These are phyloP conservation scores for Peziza echinospora DNA, from an alignment of 495 filamentous ascomycete genomes.

Conservation along the genomic window DNA sequence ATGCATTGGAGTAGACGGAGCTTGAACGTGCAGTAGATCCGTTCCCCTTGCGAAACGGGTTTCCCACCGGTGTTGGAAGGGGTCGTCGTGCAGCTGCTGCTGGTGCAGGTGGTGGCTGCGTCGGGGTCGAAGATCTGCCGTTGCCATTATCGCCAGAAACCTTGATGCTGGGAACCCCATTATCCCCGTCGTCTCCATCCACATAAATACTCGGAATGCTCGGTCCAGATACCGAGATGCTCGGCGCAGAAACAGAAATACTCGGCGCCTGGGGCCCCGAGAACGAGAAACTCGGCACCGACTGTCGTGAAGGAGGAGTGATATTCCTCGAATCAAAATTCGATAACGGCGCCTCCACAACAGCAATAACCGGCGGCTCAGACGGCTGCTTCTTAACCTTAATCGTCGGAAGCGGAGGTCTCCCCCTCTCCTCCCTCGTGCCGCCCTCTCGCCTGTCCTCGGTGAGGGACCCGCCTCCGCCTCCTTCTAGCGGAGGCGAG, in stretches of 20 bases:
- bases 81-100: conserved; percentile 12
- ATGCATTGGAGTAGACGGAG: conserved; percentile 22
- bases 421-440: background rate
- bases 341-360: background rate
- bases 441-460: conserved; percentile 12
- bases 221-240: too few species aligned
- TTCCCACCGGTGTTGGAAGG: conserved; percentile 14
- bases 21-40: too few species aligned
- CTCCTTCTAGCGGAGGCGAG: conserved; percentile 16
- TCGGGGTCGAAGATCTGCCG: conserved; percentile 19
- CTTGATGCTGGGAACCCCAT: conserved; percentile 21
- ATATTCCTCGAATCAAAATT: background rate
- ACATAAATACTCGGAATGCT: conserved; percentile 32
- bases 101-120: conserved; percentile 14
- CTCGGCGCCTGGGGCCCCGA: background rate
- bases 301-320: background rate
- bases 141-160: conserved; percentile 15
- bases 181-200: conserved; percentile 21
- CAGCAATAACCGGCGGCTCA: background rate
- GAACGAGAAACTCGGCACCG: conserved; percentile 12
- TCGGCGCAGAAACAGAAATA: too few species aligned
- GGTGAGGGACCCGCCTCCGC: conserved; percentile 17
- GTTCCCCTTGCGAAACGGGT: conserved; percentile 21
- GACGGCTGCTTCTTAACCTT: conserved; percentile 11
- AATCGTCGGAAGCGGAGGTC: conserved; percentile 17